Conservation (phyloP, 805 yeast genomes). For the Saturnispora sanitii region DNA sequence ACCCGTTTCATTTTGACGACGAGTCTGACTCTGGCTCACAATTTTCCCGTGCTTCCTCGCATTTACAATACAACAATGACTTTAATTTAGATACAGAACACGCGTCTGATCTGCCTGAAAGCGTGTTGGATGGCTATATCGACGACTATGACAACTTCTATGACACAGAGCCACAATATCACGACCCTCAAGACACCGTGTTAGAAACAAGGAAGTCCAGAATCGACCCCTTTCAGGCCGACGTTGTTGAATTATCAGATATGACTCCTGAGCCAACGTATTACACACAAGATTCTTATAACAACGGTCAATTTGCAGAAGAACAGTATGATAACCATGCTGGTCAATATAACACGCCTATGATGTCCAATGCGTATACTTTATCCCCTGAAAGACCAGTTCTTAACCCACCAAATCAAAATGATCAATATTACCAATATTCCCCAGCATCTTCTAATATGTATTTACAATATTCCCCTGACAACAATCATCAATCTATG, state of each 20-base stretch:
- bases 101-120: background rate
- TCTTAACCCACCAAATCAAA: slow-evolving; percentile 2
- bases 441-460: slow-evolving; percentile 10
- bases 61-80: background rate
- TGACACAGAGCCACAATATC: background rate
- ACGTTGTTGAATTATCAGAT: background rate
- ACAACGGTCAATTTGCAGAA: background rate
- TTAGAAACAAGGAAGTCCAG: background rate
- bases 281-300: no score
- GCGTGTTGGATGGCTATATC: background rate
- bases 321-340: background rate
- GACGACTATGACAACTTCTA: background rate
- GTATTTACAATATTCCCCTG: background rate
- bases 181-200: background rate
- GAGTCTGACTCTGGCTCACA: background rate
- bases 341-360: background rate
- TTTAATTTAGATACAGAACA: no score
- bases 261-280: background rate
- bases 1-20: slow-evolving; percentile 7
- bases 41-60: background rate
- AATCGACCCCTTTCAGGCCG: slow-evolving; percentile 1
- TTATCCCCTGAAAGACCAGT: slow-evolving; percentile 1
- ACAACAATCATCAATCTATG: background rate
- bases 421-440: slow-evolving; percentile 8
- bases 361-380: slow-evolving; percentile 1